phyloP scores from a whole-genome alignment of 495 filamentous ascomycete species.

The Neurospora sp. region DNA sequence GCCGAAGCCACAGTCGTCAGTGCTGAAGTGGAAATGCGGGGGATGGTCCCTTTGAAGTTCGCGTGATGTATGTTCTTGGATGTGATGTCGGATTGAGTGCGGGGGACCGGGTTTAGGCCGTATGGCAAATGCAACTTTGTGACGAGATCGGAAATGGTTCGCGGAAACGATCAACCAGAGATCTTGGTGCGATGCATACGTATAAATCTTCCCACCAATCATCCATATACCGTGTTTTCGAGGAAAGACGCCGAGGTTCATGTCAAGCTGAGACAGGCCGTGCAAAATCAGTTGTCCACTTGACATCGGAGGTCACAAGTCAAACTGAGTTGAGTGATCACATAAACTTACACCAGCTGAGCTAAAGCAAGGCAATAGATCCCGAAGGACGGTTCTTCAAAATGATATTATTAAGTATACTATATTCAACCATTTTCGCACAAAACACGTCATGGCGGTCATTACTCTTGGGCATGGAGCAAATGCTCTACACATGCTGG shows the following conservation, averaged over 20 bases:
- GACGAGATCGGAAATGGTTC: not conserved
- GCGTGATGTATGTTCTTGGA: not conserved
- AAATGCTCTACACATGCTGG: constrained; percentile 27
- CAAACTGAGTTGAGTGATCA: not conserved
- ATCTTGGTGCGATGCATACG: not conserved
- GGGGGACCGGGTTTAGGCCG: not conserved
- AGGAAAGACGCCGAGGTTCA: not conserved
- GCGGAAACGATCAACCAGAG: not conserved
- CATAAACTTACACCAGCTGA: not conserved
- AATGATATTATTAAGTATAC: not conserved
- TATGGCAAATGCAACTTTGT: not conserved
- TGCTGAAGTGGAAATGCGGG: not conserved
- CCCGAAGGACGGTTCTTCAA: not conserved
- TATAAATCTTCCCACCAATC: not conserved
- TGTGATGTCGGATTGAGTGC: not conserved
- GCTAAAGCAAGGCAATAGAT: not conserved
- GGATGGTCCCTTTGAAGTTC: not conserved
- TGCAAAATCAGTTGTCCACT: not conserved
- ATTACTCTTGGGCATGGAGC: not conserved
- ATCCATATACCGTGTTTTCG: not conserved
- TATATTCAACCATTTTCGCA: not conserved
- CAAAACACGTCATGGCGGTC: not conserved
- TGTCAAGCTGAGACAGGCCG: not conserved
- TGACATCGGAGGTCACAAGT: not conserved
- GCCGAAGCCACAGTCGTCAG: not conserved